Evolutionary conservation across 768 basidiomycete genomes (phyloP), one percentile per base, ranked within the genome.

Genomic region (Suillus hirtellus): DNA sequence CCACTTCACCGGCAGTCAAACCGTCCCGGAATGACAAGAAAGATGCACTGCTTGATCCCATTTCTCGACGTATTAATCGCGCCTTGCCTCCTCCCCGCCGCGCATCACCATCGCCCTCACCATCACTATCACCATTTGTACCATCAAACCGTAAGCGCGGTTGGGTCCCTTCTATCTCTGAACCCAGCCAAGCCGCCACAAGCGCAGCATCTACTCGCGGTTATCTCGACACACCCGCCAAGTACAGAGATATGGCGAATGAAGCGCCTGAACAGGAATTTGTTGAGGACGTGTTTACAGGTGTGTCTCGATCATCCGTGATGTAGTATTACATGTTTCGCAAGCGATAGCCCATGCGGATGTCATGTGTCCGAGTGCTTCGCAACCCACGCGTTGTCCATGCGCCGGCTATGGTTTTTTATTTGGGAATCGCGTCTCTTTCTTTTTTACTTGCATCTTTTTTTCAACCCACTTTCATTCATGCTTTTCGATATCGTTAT

Each of bases 201-300:
- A 84, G 80, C 4, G 73, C 84, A 3, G 74, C 85, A 3, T 86
- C 84, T 2, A 82, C 86, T 5, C 79, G 72, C 63, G 90, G 89
- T 35, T 89, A 88, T 73, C 81, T 91, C 43, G 86, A 90, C 71
- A 87, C 88, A 0, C 89, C 87, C 44, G 81, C 86, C 54, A 86
- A 86, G 73, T 87, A 88, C 70, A 79, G 82, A 64, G 76, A 77
- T 59, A 77, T 77, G 64, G 63, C 71, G 43, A 63, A 68, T 19
- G 68, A 64, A 19, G 66, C 70, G 11, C 72, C 75, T 60, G 76
- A 77, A 61, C 69, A 73, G 21, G 81, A 85, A 50, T 27, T 49
- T 49, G 77, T 79, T 69, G 82, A 82, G 66, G 80, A 80, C 60
- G 75, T 81, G 75, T 75, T 76, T 54, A 77, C 75, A 75, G 81